Evolutionary conservation across 2,329 filamentous ascomycete species (phyloP).

Genomic region (Penicillium oxalicum): DNA sequence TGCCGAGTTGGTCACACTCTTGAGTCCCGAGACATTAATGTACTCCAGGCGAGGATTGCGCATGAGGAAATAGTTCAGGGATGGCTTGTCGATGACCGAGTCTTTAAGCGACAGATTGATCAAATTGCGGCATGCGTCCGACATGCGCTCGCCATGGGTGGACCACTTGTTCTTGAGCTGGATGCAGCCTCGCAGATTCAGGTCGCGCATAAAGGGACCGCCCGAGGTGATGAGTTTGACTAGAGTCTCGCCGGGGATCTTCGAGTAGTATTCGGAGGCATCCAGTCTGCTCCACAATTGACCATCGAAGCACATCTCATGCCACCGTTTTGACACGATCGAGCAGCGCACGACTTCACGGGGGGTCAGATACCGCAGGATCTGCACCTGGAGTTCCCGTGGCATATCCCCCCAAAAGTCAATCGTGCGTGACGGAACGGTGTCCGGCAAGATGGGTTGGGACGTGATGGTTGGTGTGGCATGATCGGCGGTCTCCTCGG

Average conservation of each 20-base stretch:
- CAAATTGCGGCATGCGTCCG: constrained; percentile 80
- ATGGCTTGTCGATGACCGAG: constrained; percentile 73
- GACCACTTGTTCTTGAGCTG: constrained; percentile 79
- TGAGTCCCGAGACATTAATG: constrained; percentile 77
- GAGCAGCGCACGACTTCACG: constrained; percentile 77
- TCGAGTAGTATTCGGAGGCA: constrained; percentile 75
- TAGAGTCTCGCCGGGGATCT: constrained; percentile 77
- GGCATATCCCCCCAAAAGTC: constrained; percentile 80
- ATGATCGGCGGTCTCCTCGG: constrained; percentile 6
- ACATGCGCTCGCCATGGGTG: constrained; percentile 60
- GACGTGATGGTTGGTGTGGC: constrained; percentile 13
- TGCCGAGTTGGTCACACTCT: constrained; percentile 68
- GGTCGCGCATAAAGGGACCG: constrained; percentile 81
- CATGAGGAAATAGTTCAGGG: constrained; percentile 71
- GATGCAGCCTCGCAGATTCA: constrained; percentile 86
- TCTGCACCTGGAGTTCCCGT: constrained; percentile 70
- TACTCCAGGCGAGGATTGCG: constrained; percentile 73
- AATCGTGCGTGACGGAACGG: constrained; percentile 40
- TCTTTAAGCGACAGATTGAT: constrained; percentile 84
- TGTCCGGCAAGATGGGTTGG: constrained; percentile 10
- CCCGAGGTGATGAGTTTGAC: constrained; percentile 78
- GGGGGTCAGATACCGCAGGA: constrained; percentile 69
- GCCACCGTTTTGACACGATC: constrained; percentile 68
- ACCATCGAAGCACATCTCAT: constrained; percentile 84
- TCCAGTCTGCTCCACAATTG: constrained; percentile 87